Evolutionary conservation across 2,329 filamentous ascomycete species (phyloP).

Genomic region (Cordyceps tenuipes): DNA sequence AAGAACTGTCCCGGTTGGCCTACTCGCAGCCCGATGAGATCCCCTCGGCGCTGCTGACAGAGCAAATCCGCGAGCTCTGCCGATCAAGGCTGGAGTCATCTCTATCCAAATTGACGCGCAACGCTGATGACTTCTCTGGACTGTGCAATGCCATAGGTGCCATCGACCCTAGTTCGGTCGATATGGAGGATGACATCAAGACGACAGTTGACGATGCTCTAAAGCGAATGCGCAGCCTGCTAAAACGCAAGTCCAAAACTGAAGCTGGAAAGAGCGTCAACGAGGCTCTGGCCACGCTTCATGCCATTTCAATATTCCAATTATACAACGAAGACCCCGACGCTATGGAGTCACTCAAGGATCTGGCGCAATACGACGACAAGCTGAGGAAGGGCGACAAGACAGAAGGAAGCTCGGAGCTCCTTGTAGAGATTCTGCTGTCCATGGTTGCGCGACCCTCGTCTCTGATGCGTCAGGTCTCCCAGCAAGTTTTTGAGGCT

Average conservation of each 20-base stretch:
- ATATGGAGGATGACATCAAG: slow-evolving; percentile 48
- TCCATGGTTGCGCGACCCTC: slow-evolving; percentile 83
- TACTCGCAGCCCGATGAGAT: slow-evolving; percentile 41
- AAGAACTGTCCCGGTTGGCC: slow-evolving; percentile 45
- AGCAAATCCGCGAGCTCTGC: slow-evolving; percentile 45
- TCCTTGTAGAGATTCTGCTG: slow-evolving; percentile 81
- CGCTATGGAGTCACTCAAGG: slow-evolving; percentile 71
- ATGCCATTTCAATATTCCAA: slow-evolving; percentile 77
- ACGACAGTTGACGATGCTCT: slow-evolving; percentile 44
- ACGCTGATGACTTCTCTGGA: slow-evolving; percentile 42
- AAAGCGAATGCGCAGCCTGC: slow-evolving; percentile 43
- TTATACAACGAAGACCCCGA: slow-evolving; percentile 86
- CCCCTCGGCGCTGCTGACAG: slow-evolving; percentile 36
- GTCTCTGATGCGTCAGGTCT: slow-evolving; percentile 74
- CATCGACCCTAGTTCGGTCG: slow-evolving; percentile 42
- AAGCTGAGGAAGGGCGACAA: slow-evolving; percentile 50
- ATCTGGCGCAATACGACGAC: slow-evolving; percentile 69
- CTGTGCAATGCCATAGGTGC: slow-evolving; percentile 47
- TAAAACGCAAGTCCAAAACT: slow-evolving; percentile 32
- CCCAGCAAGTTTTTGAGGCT: slow-evolving; percentile 77
- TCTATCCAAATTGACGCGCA: slow-evolving; percentile 48
- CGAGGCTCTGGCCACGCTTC: slow-evolving; percentile 69
- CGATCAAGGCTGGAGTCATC: slow-evolving; percentile 50
- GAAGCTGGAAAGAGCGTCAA: slow-evolving; percentile 32
- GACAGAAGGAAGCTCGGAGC: slow-evolving; percentile 53